Conservation (phyloP, 495 filamentous ascomycete genomes). For the Penicillium pancosmium region DNA sequence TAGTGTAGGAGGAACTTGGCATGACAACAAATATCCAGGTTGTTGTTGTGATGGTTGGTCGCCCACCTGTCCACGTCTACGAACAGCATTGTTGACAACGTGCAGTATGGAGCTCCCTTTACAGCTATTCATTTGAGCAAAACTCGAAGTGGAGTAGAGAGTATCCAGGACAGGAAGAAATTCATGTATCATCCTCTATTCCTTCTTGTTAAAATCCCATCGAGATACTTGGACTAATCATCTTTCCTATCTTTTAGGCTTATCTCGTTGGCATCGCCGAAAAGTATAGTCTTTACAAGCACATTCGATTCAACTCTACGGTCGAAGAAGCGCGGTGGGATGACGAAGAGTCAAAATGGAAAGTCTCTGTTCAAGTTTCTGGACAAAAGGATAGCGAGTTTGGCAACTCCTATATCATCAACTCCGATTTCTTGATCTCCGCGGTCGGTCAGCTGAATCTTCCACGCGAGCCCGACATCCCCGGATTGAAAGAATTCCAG, state of each 20-base stretch:
- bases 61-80: neutral
- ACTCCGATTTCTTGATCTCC: conserved; percentile 61
- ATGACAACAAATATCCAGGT: conserved; percentile 57
- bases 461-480: conserved; percentile 59
- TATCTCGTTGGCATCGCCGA: conserved; percentile 62
- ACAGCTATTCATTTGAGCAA: conserved; percentile 69
- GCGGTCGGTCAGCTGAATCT: conserved; percentile 68
- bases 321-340: conserved; percentile 61
- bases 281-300: conserved; percentile 59
- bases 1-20: conserved; percentile 58
- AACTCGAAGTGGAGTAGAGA: conserved; percentile 65
- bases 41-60: conserved; percentile 54
- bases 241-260: conserved; percentile 17
- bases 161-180: conserved; percentile 66
- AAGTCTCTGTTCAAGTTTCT: conserved; percentile 38
- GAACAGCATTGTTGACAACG: conserved; percentile 7
- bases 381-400: conserved; percentile 53
- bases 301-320: conserved; percentile 58
- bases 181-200: conserved; percentile 25
- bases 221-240: neutral
- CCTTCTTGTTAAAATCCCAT: neutral
- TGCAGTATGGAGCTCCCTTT: conserved; percentile 51
- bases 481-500: conserved; percentile 57
- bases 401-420: conserved; percentile 43
- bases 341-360: conserved; percentile 58